These are phyloP conservation scores for Dictyostelium firmibasis DNA, from an alignment of 78 protist genomes.

Conservation along the genomic window DNA sequence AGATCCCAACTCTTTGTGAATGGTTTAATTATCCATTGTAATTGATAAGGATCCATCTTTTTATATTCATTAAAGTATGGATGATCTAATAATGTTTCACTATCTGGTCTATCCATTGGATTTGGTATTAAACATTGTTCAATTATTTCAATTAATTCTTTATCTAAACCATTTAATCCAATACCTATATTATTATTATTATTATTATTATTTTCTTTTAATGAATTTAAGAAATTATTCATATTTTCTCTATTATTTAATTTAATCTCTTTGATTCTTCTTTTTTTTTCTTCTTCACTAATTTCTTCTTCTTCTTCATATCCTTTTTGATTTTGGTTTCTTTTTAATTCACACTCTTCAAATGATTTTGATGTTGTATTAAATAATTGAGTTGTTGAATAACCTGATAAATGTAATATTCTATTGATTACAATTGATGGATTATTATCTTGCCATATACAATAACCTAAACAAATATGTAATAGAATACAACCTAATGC, in stretches of 20 bases:
- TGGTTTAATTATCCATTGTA: conserved; percentile 17
- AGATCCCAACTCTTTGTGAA: conserved; percentile 5
- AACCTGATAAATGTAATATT: conserved; percentile 45
- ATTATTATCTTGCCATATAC: conserved; percentile 51
- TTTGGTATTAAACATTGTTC: conserved; percentile 31
- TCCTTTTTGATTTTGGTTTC: background rate
- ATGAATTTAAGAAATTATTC: background rate
- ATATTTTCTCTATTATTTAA: background rate
- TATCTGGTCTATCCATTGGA: conserved; percentile 23
- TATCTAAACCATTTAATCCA: background rate
- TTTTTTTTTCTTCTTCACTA: background rate
- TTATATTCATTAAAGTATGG: conserved; percentile 31
- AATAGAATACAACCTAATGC: conserved; percentile 66
- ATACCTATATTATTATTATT: background rate
- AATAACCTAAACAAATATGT: conserved; percentile 11
- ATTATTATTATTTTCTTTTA: background rate
- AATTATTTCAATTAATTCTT: conserved; percentile 8
- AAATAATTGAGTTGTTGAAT: conserved; percentile 10
- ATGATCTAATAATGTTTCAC: conserved; percentile 50
- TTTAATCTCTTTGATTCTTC: background rate
- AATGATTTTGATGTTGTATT: background rate
- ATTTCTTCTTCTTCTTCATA: background rate
- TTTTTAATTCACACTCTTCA: conserved; percentile 3
- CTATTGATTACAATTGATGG: conserved; percentile 22
- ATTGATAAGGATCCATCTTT: background rate